Conservation (phyloP, 257 asterid species). For the Plantago major region DNA sequence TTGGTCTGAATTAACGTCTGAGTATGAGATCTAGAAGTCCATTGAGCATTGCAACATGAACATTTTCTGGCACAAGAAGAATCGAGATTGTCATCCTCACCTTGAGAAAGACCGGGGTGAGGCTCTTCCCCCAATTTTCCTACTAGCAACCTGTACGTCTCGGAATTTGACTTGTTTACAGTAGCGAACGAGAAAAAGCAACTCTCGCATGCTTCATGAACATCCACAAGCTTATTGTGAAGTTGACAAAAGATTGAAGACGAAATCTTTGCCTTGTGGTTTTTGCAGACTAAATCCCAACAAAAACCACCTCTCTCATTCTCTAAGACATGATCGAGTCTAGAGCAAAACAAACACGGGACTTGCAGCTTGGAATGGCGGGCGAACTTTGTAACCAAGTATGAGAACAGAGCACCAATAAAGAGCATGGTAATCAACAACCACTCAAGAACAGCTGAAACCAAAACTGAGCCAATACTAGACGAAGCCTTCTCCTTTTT, state of each 20-base stretch:
- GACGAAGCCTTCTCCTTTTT: constrained; percentile 23
- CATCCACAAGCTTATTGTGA: constrained; percentile 55
- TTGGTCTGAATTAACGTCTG: constrained; percentile 20
- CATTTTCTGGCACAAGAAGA: constrained; percentile 31
- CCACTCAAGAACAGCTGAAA: constrained; percentile 82
- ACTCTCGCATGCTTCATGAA: constrained; percentile 48
- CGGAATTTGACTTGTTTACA: constrained; percentile 44
- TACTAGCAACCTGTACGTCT: constrained; percentile 38
- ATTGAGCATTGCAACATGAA: constrained; percentile 50
- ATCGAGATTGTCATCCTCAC: neutral
- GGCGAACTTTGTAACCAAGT: constrained; percentile 64
- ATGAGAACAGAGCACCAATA: constrained; percentile 57
- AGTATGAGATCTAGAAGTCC: constrained; percentile 27
- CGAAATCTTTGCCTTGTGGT: constrained; percentile 57
- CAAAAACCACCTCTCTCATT: constrained; percentile 43
- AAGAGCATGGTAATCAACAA: constrained; percentile 61
- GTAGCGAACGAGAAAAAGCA: constrained; percentile 54
- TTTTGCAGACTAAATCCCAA: constrained; percentile 62
- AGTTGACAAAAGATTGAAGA: constrained; percentile 48
- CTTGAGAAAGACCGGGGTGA: constrained; percentile 22
- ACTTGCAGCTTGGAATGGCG: constrained; percentile 41
- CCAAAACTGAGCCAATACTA: constrained; percentile 41
- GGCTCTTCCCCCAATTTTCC: constrained; percentile 43
- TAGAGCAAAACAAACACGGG: constrained; percentile 90
- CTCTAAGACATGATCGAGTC: constrained; percentile 74